phyloP scores from a whole-genome alignment of 139 green algal species.

The Coccomyxa sp. region DNA sequence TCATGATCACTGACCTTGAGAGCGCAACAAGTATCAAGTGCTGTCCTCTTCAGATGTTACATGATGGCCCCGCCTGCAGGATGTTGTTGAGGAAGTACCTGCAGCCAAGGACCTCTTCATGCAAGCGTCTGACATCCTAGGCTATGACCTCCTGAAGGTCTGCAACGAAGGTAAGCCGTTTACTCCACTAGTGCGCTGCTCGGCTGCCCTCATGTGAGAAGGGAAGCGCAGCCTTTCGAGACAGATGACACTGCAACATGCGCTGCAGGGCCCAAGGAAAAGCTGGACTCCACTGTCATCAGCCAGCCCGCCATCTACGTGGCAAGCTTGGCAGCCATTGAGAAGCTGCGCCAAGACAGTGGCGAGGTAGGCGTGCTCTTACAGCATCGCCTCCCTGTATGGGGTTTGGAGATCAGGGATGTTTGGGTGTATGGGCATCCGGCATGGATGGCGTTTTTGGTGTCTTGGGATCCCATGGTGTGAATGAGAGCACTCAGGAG shows the following conservation, averaged over 20 bases:
- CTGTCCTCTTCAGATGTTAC: not conserved
- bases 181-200: too few species aligned
- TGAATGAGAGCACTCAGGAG: too few species aligned
- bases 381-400: too few species aligned
- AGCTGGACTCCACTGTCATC: conserved; percentile 91
- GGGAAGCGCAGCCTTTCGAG: not conserved
- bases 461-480: too few species aligned
- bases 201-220: not conserved
- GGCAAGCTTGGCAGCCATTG: conserved; percentile 87
- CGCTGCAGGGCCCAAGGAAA: conserved; percentile 85
- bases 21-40: not conserved
- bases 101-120: conserved; percentile 92
- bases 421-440: too few species aligned
- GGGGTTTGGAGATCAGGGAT: too few species aligned
- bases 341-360: conserved; percentile 84
- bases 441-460: too few species aligned
- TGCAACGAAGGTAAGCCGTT: conserved; percentile 60
- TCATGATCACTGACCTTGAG: too few species aligned
- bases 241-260: not conserved
- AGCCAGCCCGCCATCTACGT: conserved; percentile 99
- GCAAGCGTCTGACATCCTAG: conserved; percentile 90
- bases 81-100: conserved; percentile 72
- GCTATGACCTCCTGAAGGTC: conserved; percentile 96
- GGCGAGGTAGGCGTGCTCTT: conserved; percentile 46
- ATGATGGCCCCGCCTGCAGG: conserved; percentile 32